These are phyloP conservation scores for Hansenula sp. DNA, from an alignment of 1,139 yeast species.

Conservation along the genomic window DNA sequence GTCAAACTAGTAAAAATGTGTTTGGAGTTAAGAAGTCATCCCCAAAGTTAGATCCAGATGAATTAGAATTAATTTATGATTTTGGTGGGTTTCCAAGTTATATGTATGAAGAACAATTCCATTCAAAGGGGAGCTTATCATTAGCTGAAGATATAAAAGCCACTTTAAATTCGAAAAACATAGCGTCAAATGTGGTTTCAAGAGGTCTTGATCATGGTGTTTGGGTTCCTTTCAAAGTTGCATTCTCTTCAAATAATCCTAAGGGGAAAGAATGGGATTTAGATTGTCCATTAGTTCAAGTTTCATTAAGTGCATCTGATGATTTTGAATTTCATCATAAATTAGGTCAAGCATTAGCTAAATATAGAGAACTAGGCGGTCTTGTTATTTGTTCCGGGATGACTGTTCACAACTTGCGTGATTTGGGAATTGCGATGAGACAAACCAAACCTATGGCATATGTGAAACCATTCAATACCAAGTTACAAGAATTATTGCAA, in stretches of 20 bases:
- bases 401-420: constrained; percentile 73
- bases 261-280: constrained; percentile 31
- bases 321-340: constrained; percentile 45
- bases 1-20: neutral
- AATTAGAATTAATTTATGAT: constrained; percentile 53
- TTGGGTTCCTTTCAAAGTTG: constrained; percentile 77
- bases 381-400: constrained; percentile 65
- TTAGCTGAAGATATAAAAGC: constrained; percentile 43
- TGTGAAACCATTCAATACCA: constrained; percentile 43
- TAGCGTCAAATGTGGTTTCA: constrained; percentile 37
- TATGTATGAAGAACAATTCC: constrained; percentile 63
- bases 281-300: constrained; percentile 61
- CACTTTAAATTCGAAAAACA: constrained; percentile 38
- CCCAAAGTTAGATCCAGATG: constrained; percentile 13
- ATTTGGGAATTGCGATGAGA: constrained; percentile 31
- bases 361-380: constrained; percentile 50
- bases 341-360: constrained; percentile 52
- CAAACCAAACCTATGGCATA: constrained; percentile 38
- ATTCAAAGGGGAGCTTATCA: constrained; percentile 37
- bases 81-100: constrained; percentile 66
- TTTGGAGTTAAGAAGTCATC: neutral
- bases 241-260: constrained; percentile 44
- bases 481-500: constrained; percentile 36
- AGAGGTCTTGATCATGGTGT: constrained; percentile 81
- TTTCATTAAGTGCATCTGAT: constrained; percentile 49